These are phyloP conservation scores for Boletus subparvulus DNA, from an alignment of 768 basidiomycete species.

Conservation along the genomic window DNA sequence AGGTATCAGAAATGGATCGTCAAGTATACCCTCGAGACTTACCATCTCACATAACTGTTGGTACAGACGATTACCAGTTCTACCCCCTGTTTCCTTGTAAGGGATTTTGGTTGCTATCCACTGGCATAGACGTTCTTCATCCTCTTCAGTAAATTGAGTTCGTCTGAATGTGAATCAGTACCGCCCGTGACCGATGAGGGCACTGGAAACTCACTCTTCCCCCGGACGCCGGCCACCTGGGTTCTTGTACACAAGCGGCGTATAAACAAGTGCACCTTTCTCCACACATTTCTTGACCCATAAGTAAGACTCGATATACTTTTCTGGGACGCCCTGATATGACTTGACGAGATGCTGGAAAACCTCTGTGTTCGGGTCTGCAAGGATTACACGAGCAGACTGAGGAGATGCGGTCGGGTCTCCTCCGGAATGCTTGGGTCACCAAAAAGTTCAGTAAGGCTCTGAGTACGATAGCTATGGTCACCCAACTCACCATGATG, in stretches of 20 bases:
- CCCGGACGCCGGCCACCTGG: slow-evolving; percentile 79
- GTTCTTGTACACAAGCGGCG: slow-evolving; percentile 80
- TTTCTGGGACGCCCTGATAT: slow-evolving; percentile 66
- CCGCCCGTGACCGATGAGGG: not conserved
- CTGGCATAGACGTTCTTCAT: slow-evolving; percentile 69
- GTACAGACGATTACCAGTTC: slow-evolving; percentile 81
- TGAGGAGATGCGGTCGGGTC: slow-evolving; percentile 71
- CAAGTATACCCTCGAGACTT: slow-evolving; percentile 8
- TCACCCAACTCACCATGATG: slow-evolving; percentile 54
- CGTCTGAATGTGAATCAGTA: slow-evolving; percentile 44
- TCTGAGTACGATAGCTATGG: slow-evolving; percentile 1
- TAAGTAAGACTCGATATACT: slow-evolving; percentile 76
- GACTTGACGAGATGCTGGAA: slow-evolving; percentile 72
- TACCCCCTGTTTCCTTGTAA: slow-evolving; percentile 76
- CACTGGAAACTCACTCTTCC: slow-evolving; percentile 59
- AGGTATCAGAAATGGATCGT: not conserved
- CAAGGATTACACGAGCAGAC: slow-evolving; percentile 72
- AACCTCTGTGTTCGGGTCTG: slow-evolving; percentile 75
- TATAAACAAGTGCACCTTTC: slow-evolving; percentile 60
- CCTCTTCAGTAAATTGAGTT: slow-evolving; percentile 74
- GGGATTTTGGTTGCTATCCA: slow-evolving; percentile 87
- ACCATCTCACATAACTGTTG: slow-evolving; percentile 79
- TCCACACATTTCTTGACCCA: slow-evolving; percentile 87
- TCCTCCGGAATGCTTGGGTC: slow-evolving; percentile 71
- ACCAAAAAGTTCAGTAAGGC: not conserved